Evolutionary conservation across 139 green algal genomes (phyloP).

Genomic region (Chlorella ohadii): DNA sequence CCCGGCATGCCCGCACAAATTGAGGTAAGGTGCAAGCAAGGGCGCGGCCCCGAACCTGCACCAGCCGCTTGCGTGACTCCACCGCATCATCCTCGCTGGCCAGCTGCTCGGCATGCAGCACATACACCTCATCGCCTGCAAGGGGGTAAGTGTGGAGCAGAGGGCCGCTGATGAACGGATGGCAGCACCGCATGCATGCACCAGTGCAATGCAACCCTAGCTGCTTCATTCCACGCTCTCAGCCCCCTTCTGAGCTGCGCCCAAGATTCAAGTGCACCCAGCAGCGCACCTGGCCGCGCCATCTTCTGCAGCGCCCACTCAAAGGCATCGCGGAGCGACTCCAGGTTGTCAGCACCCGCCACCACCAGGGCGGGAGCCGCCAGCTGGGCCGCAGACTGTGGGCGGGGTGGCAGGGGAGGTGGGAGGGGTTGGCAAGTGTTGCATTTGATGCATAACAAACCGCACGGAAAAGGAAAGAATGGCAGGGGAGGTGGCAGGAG

Average conservation of each 20-base stretch:
- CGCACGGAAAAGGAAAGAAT: too few species aligned
- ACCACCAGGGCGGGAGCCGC: slow-evolving; percentile 21
- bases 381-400: background rate
- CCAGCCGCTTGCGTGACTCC: slow-evolving; percentile 31
- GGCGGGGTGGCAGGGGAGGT: background rate
- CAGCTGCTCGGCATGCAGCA: slow-evolving; percentile 28
- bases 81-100: slow-evolving; percentile 28
- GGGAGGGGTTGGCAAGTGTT: background rate
- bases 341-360: slow-evolving; percentile 30
- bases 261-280: too few species aligned
- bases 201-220: too few species aligned
- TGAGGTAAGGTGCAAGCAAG: too few species aligned
- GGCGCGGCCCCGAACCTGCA: background rate
- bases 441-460: too few species aligned
- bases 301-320: slow-evolving; percentile 39
- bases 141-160: too few species aligned
- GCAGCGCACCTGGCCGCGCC: background rate
- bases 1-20: too few species aligned
- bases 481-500: too few species aligned
- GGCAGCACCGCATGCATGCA: too few species aligned
- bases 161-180: too few species aligned
- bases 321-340: slow-evolving; percentile 29
- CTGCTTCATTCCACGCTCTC: too few species aligned
- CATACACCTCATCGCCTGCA: slow-evolving; percentile 38
- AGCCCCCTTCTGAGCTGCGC: too few species aligned